phyloP scores from a whole-genome alignment of 2,329 filamentous ascomycete genomes.

The Penicillium sp. region DNA sequence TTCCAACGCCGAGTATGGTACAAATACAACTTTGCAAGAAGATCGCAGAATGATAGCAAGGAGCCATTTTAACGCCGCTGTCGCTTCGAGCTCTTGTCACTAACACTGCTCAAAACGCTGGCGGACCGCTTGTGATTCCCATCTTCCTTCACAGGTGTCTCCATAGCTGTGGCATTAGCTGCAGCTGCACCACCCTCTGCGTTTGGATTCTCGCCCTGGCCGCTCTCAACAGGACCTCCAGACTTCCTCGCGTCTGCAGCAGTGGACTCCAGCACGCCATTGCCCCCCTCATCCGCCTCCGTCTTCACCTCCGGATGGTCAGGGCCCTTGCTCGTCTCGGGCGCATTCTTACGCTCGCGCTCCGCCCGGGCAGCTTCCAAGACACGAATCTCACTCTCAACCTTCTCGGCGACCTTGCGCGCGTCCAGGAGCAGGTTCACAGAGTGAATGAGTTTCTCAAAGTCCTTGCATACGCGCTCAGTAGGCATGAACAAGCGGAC shows the following conservation, averaged over 20 bases:
- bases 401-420: constrained; percentile 51
- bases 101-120: constrained; percentile 72
- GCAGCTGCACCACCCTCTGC: constrained; percentile 3
- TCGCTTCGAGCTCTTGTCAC: constrained; percentile 60
- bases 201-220: constrained; percentile 7
- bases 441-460: constrained; percentile 51
- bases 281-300: constrained; percentile 35
- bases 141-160: constrained; percentile 19
- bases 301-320: constrained; percentile 38
- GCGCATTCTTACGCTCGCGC: constrained; percentile 38
- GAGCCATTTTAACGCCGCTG: constrained; percentile 45
- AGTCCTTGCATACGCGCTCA: constrained; percentile 52
- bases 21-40: constrained; percentile 5
- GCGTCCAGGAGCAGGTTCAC: constrained; percentile 52
- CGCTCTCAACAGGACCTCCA: constrained; percentile 7
- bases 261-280: constrained; percentile 18
- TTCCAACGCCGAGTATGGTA: constrained; percentile 20
- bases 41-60: background rate
- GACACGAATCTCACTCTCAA: constrained; percentile 52
- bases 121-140: constrained; percentile 72
- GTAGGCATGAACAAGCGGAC: constrained; percentile 53
- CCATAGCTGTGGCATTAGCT: constrained; percentile 7
- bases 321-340: constrained; percentile 16
- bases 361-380: constrained; percentile 47
- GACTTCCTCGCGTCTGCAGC: constrained; percentile 22